Evolutionary conservation across 1,284 basidiomycete species (phyloP), one percentile per base, ranked within the genome.

Genomic region (Ceratobasidium sp.): DNA sequence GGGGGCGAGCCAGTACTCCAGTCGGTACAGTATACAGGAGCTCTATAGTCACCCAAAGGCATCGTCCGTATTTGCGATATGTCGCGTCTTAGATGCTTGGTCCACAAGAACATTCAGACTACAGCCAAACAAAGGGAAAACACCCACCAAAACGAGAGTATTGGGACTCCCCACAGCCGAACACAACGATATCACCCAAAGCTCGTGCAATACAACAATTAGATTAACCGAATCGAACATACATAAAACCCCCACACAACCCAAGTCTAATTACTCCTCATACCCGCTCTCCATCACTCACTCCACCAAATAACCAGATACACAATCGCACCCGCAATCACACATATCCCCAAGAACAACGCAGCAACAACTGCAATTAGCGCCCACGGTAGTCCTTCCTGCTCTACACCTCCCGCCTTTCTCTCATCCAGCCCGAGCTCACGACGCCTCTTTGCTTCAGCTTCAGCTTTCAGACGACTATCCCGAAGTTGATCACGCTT

Each of bases 381-480:
- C 81, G 88, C 88, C 81, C 83, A 83, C 53, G 84, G 82, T 40
- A 83, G 79, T 9, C 80, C 82, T 69, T 79, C 51, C 81, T 82
- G 81, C 72, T 75, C 58, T 15, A 77, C n/a, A n/a, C 60, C n/a
- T 18, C 33, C 33, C n/a, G n/a, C n/a, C 4, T 55, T 51, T 15
- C 71, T 69, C 12, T 46, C 75, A 6, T 61, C 66, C 26, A 73
- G 28, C 13, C 70, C 77, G 12, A 60, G 58, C 28, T 78, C 72
- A 42, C 81, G 71, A 61, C 81, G 33, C 82, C 82, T 60, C 81
- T 84, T 33, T 82, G 83, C 84, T 84, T 44, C 80, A 89, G 87
- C 85, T 89, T 86, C 84, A 91, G 84, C 83, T 87, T 85, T 68
- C 86, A 82, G 9, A 87, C 82, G 66, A 85, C 85, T 12, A 81